phyloP scores from a whole-genome alignment of 75 land plant genomes.

The Pseudotsuga menziesii region DNA sequence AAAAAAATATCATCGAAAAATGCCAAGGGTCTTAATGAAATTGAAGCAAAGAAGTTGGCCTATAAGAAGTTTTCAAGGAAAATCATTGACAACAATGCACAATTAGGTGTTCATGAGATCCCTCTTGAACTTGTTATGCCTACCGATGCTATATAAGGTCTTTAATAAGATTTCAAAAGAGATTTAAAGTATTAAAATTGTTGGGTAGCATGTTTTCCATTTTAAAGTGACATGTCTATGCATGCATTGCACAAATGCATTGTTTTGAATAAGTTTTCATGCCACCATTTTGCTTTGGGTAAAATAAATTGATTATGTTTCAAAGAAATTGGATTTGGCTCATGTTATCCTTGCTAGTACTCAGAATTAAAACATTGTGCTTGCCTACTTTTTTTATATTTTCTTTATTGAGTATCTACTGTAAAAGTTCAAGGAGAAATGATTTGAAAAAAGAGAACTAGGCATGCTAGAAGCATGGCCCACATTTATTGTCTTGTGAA shows the following conservation, averaged over 20 bases:
- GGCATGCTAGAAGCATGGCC: no score
- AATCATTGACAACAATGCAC: slow-evolving; percentile 58
- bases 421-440: no score
- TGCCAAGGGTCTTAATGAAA: slow-evolving; percentile 67
- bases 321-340: no score
- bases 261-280: slow-evolving; percentile 6
- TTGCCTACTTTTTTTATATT: no score
- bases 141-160: slow-evolving; percentile 1
- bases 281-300: no score
- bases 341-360: no score
- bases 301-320: no score
- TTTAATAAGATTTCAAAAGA: background rate
- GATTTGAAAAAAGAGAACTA: no score
- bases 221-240: background rate
- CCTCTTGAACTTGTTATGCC: slow-evolving; percentile 60
- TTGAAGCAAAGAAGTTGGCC: slow-evolving; percentile 71
- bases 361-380: no score
- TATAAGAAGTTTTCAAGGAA: slow-evolving; percentile 64
- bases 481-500: no score
- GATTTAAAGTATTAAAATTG: background rate
- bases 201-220: background rate
- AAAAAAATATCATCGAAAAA: slow-evolving; percentile 83
- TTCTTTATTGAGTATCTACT: no score
- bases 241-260: background rate
- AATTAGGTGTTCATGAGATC: slow-evolving; percentile 58